Base-by-base conservation (phyloP, 768 basidiomycete species). In the Gelatoporia subvermispora region DNA sequence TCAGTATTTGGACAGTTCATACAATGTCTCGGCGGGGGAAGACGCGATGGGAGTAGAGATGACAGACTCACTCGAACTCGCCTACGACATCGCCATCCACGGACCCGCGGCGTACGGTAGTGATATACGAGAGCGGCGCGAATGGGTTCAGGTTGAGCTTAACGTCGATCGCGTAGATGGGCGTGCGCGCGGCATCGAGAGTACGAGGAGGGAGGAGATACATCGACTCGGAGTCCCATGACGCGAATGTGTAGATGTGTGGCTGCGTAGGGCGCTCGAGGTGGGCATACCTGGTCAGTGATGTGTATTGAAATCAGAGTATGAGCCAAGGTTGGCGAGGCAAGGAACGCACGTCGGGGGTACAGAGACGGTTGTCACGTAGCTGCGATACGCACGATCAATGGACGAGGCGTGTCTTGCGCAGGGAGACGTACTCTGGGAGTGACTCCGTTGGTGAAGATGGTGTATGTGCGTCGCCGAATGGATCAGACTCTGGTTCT, bases 71-170 rank as follows among this genome's bases (percentile, higher is more conserved):
- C 68, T 69, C 66, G 31, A 66, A 74, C 52, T 67, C 62, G 50
- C 73, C 73, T 38, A 71, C 67, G 48, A 65, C 43, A 5, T 57
- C 50, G 18, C 70, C 72, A 1, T 65, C 65, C 4, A 61, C 61
- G 23, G 64, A 52, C 5, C 61, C 64, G 35, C 64, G 57, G 15
- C 60, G 56, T 3, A 77, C 61, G 16, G 64, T 64, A 1, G 76
- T 77, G 13, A 70, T 56, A 48, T 72, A 73, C 2, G 72, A 73
- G 2, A 76, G 55, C 9, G 74, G 75, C 1, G 72, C 61, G 43
- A 76, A 73, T 2, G 75, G 76, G 48, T 72, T 71, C 16, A 76
- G 63, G 48, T 75, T 71, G 24, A 77, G 63, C 4, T 65, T 56
- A 1, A 72, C 71, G 4, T 69, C 62, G 28, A 77, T 69, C n/a